Percentiles rank a stretch among this genome's conserved stretches.
These are phyloP conservation scores for Naumovozyma castellii DNA, from an alignment of 805 yeast species.

Conservation along the genomic window DNA sequence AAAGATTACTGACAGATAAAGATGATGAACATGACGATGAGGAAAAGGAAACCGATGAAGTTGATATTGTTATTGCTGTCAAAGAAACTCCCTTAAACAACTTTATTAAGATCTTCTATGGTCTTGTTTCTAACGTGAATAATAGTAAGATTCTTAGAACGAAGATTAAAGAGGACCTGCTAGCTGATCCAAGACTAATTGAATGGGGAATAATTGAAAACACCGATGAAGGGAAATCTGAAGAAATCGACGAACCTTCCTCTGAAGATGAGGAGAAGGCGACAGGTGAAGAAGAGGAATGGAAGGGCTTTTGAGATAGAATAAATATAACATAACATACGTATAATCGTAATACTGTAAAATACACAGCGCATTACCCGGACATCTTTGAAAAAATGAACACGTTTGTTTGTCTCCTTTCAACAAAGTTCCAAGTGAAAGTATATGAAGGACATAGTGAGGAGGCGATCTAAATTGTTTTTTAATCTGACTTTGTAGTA, in stretches of 20 bases:
- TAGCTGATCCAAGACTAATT: slow-evolving; percentile 51
- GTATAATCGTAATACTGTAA: too few species aligned
- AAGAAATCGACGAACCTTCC: slow-evolving; percentile 23
- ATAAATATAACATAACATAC: too few species aligned
- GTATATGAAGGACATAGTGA: too few species aligned
- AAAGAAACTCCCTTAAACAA: slow-evolving; percentile 42
- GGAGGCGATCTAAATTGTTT: too few species aligned
- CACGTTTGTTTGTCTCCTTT: too few species aligned
- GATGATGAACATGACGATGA: slow-evolving; percentile 37
- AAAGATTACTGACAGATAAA: slow-evolving; percentile 46
- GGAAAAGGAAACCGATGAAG: slow-evolving; percentile 26
- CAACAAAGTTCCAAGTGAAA: too few species aligned
- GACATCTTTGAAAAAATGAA: too few species aligned
- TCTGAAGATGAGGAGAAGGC: slow-evolving; percentile 22
- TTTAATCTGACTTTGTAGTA: too few species aligned
- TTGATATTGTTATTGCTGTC: slow-evolving; percentile 26
- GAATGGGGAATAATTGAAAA: slow-evolving; percentile 50
- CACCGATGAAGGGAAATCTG: slow-evolving; percentile 22
- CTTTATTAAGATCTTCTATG: slow-evolving; percentile 53
- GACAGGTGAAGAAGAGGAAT: slow-evolving; percentile 32
- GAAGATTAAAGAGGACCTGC: slow-evolving; percentile 56
- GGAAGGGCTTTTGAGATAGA: slow-evolving; percentile 36
- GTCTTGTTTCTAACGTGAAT: slow-evolving; percentile 38
- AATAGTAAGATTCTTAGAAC: slow-evolving; percentile 54
- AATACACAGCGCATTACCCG: too few species aligned